Conservation (phyloP, 2,329 filamentous ascomycete genomes). For the Rhytidhysteron rufulum region DNA sequence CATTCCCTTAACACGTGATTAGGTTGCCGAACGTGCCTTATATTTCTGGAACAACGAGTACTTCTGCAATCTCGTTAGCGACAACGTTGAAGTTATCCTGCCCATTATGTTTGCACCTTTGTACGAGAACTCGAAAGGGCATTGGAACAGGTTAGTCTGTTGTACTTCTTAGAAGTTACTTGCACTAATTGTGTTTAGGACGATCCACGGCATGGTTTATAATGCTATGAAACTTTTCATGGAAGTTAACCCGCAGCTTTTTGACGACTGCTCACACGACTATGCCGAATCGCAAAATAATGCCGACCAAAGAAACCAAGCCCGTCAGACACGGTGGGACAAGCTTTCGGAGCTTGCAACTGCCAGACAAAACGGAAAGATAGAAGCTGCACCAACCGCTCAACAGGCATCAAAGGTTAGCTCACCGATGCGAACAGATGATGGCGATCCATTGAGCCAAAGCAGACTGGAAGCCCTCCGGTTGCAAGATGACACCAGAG, state of each 20-base stretch:
- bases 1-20: conserved; percentile 10
- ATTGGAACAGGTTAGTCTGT: conserved; percentile 84
- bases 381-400: conserved; percentile 12
- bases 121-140: conserved; percentile 98
- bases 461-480: conserved; percentile 86
- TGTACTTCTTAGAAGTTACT: conserved; percentile 2
- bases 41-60: conserved; percentile 99
- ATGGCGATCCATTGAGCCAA: conserved; percentile 73
- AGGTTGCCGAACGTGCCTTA: conserved; percentile 89
- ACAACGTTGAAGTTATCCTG: conserved; percentile 97
- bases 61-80: conserved; percentile 97
- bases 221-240: conserved; percentile 99
- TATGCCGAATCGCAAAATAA: conserved; percentile 96
- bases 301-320: conserved; percentile 76
- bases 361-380: conserved; percentile 54
- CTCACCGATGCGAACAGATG: conserved; percentile 56
- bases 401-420: conserved; percentile 29
- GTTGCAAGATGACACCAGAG: conserved; percentile 68
- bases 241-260: conserved; percentile 98
- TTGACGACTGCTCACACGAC: conserved; percentile 97
- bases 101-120: conserved; percentile 99
- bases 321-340: conserved; percentile 85
- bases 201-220: conserved; percentile 99
- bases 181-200: conserved; percentile 56
- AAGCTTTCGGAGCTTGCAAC: conserved; percentile 77